Percentiles rank a stretch among this genome's conserved stretches.
phyloP scores from a whole-genome alignment of 371 early-diverging fungal genomes.

The Syncephalastrum sp. region DNA sequence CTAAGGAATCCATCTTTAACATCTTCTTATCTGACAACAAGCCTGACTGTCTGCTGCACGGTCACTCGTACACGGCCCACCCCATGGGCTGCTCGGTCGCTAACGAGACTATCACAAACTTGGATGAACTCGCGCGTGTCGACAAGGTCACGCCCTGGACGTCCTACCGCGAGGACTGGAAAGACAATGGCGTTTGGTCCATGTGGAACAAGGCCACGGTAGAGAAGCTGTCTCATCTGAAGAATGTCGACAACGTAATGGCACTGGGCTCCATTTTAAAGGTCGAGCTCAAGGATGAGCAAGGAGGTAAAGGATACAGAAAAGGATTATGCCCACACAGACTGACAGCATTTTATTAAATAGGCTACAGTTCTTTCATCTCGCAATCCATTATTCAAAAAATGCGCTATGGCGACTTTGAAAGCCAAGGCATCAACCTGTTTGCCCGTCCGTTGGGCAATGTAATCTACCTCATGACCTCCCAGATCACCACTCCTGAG shows the following conservation, averaged over 20 bases:
- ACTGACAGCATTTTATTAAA: not conserved
- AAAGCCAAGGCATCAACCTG: constrained; percentile 42
- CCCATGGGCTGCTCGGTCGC: constrained; percentile 83
- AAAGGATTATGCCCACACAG: not conserved
- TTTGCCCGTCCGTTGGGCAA: constrained; percentile 77
- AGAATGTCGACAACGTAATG: constrained; percentile 70
- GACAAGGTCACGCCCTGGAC: constrained; percentile 13
- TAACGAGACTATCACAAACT: constrained; percentile 53
- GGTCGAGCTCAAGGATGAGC: constrained; percentile 61
- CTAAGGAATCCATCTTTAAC: constrained; percentile 65
- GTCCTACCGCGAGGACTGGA: constrained; percentile 46
- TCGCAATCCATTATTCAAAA: constrained; percentile 48
- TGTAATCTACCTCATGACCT: constrained; percentile 76
- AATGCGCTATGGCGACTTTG: constrained; percentile 41
- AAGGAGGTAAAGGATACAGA: constrained; percentile 25
- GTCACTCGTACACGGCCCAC: constrained; percentile 86
- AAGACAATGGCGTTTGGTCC: constrained; percentile 45
- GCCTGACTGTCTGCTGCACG: constrained; percentile 75
- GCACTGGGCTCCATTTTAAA: constrained; percentile 74
- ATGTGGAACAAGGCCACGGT: constrained; percentile 57
- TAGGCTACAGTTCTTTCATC: constrained; percentile 61
- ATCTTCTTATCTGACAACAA: constrained; percentile 66
- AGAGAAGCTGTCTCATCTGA: constrained; percentile 50
- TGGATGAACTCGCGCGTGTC: constrained; percentile 41
- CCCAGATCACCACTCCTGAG: constrained; percentile 56